Evolutionary conservation across 2,329 filamentous ascomycete genomes (phyloP).

Genomic region (Aureobasidium sp.): DNA sequence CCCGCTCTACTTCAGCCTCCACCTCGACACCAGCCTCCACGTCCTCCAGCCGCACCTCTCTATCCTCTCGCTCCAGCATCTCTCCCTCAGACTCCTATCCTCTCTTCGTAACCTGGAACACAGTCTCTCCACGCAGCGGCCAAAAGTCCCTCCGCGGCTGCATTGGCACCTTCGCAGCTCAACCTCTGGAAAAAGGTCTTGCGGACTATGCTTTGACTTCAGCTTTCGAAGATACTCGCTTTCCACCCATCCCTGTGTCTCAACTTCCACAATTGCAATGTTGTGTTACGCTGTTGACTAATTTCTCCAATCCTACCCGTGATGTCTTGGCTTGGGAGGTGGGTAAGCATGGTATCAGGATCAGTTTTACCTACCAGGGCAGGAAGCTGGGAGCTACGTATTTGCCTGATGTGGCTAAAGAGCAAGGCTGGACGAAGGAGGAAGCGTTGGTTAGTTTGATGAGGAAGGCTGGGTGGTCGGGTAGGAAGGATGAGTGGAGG

Average conservation of each 20-base stretch:
- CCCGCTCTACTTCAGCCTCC: conserved; percentile 14
- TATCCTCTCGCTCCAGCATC: conserved; percentile 27
- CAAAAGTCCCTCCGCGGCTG: conserved; percentile 74
- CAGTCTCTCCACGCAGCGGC: conserved; percentile 43
- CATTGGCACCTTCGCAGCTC: conserved; percentile 86
- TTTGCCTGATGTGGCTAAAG: conserved; percentile 78
- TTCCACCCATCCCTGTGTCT: conserved; percentile 55
- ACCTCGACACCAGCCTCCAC: conserved; percentile 30
- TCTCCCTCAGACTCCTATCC: conserved; percentile 42
- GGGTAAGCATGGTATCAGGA: conserved; percentile 77
- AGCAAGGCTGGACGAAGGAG: conserved; percentile 94
- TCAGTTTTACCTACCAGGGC: conserved; percentile 67
- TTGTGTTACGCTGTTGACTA: conserved; percentile 60
- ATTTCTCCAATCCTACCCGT: conserved; percentile 49
- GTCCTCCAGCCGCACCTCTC: conserved; percentile 38
- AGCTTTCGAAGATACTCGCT: conserved; percentile 56
- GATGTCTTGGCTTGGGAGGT: conserved; percentile 77
- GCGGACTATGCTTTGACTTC: conserved; percentile 76
- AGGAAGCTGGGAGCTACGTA: conserved; percentile 79
- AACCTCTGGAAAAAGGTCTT: conserved; percentile 64
- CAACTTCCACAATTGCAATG: conserved; percentile 64
- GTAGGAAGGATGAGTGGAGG: conserved; percentile 57
- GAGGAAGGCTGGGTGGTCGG: conserved; percentile 89
- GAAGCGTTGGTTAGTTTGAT: conserved; percentile 84
- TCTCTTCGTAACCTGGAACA: conserved; percentile 95